Base-by-base conservation (phyloP, 2,329 filamentous ascomycete species). In the Grosmannia serpens region DNA sequence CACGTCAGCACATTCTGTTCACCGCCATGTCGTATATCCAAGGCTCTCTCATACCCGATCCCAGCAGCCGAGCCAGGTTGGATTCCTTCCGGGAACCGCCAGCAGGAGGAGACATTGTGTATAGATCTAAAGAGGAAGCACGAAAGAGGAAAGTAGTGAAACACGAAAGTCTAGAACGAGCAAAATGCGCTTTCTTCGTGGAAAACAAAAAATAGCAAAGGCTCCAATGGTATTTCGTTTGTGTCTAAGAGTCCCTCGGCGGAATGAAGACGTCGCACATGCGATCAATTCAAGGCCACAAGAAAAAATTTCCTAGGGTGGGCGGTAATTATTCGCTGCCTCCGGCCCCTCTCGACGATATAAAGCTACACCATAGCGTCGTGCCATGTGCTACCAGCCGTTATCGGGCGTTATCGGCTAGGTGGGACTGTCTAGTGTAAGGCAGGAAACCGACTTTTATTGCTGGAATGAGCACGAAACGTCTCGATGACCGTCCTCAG, bases 21-120 rank as follows among this genome's bases (percentile, higher is more conserved):
- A 20, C 8, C 9, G 20, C 9, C 13, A 44, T 8, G 20, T 7
- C 10, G 6, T 33, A 24, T 27, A 20, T 8, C 44, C 41, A 17
- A 1, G n/a, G 9, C 22, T 33, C 31, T 35, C 22, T 64, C 72
- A 44, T 73, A 96, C 94, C 94, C 69, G 94, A 96, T 68, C 94
- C 94, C 64, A 96, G 77, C 65, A 99, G 76, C 74, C 94, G 84
- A 67, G 94, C 94, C 70, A 87, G 72, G 67, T 89, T 91, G 60
- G 91, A 96, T 80, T 99, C 94, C 76, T 82, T 90, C 81, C 95
- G 74, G 58, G 69, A 68, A 56, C 72, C 73, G 65, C 70, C 68
- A 66, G 74, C 71, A 49, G 77, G 69, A 61, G 85, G 83, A 70
- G 85, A 86, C 85, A 88, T 85, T 59, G 41, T 31, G 29, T 13